These are phyloP conservation scores for Chondrus crispus DNA, from an alignment of 23 red algal genomes.

Conservation along the genomic window DNA sequence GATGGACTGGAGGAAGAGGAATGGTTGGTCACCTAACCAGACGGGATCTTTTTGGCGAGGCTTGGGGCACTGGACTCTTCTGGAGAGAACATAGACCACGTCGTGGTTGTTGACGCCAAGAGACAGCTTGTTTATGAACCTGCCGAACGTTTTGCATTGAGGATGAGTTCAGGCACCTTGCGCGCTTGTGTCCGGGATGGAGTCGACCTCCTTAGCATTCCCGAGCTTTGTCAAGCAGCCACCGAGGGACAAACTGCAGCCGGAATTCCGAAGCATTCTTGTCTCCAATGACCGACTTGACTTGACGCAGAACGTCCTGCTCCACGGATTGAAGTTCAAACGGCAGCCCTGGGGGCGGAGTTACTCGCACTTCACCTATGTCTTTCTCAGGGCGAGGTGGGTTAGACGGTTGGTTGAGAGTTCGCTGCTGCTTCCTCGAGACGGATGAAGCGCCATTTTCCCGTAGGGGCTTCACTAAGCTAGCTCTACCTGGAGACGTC, in stretches of 20 bases:
- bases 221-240: neutral
- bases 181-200: neutral
- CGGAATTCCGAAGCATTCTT: neutral
- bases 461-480: no score
- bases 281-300: neutral
- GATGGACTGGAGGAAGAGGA: neutral
- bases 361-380: neutral
- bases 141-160: neutral
- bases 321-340: neutral
- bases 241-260: neutral
- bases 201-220: neutral
- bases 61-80: neutral
- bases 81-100: neutral
- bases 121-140: neutral
- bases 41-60: neutral
- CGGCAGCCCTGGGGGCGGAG: neutral
- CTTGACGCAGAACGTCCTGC: neutral
- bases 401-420: no score
- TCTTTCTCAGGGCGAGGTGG: neutral
- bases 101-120: neutral
- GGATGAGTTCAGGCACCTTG: neutral
- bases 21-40: neutral
- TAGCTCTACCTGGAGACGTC: no score
- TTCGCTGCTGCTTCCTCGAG: no score
- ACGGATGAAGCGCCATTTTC: no score